Evolutionary conservation across 495 filamentous ascomycete species (phyloP).

Genomic region (Neurospora sublineolata): DNA sequence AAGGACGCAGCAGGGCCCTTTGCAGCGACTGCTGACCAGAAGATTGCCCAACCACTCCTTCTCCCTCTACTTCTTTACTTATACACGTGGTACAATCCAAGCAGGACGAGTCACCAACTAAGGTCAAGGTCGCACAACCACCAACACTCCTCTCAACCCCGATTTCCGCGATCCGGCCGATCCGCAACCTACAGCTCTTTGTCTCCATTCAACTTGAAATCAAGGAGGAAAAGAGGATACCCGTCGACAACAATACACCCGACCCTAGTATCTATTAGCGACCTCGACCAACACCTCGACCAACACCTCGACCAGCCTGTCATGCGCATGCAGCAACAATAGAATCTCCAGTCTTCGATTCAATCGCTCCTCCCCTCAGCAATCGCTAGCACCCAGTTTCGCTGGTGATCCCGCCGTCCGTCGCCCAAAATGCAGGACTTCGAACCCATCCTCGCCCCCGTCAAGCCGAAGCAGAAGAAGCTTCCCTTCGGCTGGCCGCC

Average conservation of each 20-base stretch:
- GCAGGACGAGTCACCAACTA: neutral
- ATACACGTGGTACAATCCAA: neutral
- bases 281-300: neutral
- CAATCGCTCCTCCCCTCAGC: neutral
- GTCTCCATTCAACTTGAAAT: neutral
- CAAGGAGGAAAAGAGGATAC: neutral
- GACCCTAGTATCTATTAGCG: neutral
- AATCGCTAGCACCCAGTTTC: neutral
- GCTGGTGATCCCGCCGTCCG: neutral
- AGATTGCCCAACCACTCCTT: neutral
- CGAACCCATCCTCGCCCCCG: conserved; percentile 11
- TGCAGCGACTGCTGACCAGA: neutral
- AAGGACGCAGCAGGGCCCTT: neutral
- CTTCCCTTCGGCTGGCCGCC: conserved; percentile 19
- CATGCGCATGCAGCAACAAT: conserved; percentile 20
- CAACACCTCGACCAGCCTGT: neutral
- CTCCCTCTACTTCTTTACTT: neutral
- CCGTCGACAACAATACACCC: neutral
- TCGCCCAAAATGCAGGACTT: conserved; percentile 18
- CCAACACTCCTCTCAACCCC: neutral
- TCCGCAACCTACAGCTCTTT: neutral
- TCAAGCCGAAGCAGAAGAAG: conserved; percentile 17
- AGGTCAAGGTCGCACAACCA: neutral
- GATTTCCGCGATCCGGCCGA: neutral
- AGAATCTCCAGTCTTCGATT: conserved; percentile 3